Percentiles rank a stretch among this genome's conserved stretches.
Conservation (phyloP, 768 basidiomycete genomes). For the Clitopilus passeckerianus region DNA sequence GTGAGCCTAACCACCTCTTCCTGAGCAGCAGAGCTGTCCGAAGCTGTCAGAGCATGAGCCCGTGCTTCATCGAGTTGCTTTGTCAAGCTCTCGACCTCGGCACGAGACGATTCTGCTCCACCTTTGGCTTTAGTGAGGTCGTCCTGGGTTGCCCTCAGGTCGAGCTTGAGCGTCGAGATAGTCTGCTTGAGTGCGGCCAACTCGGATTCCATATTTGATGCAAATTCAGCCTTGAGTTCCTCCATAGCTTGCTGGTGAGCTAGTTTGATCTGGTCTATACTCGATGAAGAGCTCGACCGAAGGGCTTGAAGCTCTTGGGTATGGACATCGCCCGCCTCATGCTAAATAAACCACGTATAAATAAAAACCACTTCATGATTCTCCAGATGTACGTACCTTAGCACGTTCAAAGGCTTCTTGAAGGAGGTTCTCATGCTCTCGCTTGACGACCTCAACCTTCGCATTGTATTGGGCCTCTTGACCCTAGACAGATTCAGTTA, state of each 20-base stretch:
- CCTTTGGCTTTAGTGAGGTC: conserved; percentile 76
- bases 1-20: conserved; percentile 51
- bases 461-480: conserved; percentile 66
- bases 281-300: conserved; percentile 58
- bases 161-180: conserved; percentile 54
- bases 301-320: conserved; percentile 66
- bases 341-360: conserved; percentile 29
- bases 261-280: conserved; percentile 64
- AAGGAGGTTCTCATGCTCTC: conserved; percentile 56
- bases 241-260: conserved; percentile 60
- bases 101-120: conserved; percentile 42
- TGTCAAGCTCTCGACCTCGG: conserved; percentile 53
- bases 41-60: conserved; percentile 33
- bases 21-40: conserved; percentile 40
- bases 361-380: conserved; percentile 3
- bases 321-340: conserved; percentile 68
- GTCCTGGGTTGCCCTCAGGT: conserved; percentile 81
- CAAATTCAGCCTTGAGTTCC: conserved; percentile 60
- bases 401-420: conserved; percentile 73
- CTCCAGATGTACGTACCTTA: conserved; percentile 45
- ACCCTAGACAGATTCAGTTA: conserved; percentile 31
- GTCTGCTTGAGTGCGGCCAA: conserved; percentile 57
- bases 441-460: conserved; percentile 62
- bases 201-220: conserved; percentile 52
- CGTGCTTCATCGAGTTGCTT: conserved; percentile 64